Base-by-base conservation (phyloP, 352 stramenopile genomes). In the Globisporangium mamillatum region DNA sequence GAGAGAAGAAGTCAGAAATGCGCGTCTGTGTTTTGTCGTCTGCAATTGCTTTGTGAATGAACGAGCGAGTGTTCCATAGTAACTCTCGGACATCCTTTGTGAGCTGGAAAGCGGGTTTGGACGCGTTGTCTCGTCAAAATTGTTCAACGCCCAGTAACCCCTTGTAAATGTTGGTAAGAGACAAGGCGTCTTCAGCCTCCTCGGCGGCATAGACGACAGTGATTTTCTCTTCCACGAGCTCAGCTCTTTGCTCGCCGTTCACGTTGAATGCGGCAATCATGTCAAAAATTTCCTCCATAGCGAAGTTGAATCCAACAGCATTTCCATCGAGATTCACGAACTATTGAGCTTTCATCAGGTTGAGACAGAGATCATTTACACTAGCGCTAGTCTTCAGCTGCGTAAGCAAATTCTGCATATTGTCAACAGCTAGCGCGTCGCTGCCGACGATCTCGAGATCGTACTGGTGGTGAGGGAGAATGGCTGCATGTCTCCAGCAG, bases 161-260 rank as follows among this genome's bases (percentile, higher is more conserved):
- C 50, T 55, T 55, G 50, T 55, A 55, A 55, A 55, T 55, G 50
- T 32, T 22, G n/a, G n/a, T 55, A 55, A 55, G n/a, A 32, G 50
- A 55, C 22, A 55, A 27, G 22, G 50, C n/a, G 18, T 55, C 50
- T 55, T 55, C 50, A 29, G 50, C 22, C n/a, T 29, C 50, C 22
- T 55, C 22, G n/a, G n/a, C 14, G 50, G 6, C 50, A 6, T 22
- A 55, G 50, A 20, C 50, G n/a, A 29, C 50, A 55, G 32, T 29
- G n/a, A 7, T 29, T 55, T 55, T 8, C 20, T 55, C n/a, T 27
- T 32, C n/a, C 22, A 12, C 7, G 50, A 29, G 50, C 50, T 32
- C 50, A 55, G 7, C 50, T 29, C 50, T 55, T 55, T 55, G 50
- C n/a, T 55, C 22, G 20, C 50, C 50, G 50, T 55, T 55, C 50